Percentiles rank a stretch among this genome's conserved stretches.
These are phyloP conservation scores for Epichloe scottii DNA, from an alignment of 2,329 filamentous ascomycete genomes.

Conservation along the genomic window DNA sequence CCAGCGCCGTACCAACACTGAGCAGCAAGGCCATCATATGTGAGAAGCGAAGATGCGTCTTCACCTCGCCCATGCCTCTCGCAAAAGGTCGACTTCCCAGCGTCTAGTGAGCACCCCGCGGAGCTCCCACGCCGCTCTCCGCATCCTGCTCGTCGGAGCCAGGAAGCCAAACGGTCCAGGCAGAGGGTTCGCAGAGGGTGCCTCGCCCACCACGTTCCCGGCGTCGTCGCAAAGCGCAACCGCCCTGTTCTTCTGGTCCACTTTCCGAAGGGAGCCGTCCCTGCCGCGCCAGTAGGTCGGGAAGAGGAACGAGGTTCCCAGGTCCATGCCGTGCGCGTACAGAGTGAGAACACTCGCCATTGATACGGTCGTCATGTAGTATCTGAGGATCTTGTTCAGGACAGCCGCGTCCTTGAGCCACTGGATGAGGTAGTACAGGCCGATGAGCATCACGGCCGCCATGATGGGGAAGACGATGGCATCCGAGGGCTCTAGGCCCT, in stretches of 20 bases:
- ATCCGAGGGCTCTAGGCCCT: constrained; percentile 53
- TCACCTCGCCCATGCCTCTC: constrained; percentile 35
- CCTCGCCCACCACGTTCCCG: constrained; percentile 16
- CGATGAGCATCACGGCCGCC: constrained; percentile 58
- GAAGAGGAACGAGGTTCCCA: constrained; percentile 56
- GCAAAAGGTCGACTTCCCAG: constrained; percentile 40
- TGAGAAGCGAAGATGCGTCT: constrained; percentile 41
- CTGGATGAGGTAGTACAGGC: constrained; percentile 80
- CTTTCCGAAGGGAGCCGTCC: constrained; percentile 29
- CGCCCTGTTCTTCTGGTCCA: constrained; percentile 27
- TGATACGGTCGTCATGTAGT: constrained; percentile 72
- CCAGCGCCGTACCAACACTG: constrained; percentile 40
- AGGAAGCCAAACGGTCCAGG: constrained; percentile 22
- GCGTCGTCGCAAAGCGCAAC: constrained; percentile 26
- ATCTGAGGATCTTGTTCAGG: constrained; percentile 70
- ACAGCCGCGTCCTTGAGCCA: constrained; percentile 72
- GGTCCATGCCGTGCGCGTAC: constrained; percentile 56
- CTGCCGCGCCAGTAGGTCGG: constrained; percentile 52
- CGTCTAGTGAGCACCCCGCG: constrained; percentile 37
- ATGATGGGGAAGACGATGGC: constrained; percentile 75
- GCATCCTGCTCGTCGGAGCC: constrained; percentile 14
- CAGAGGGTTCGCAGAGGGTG: constrained; percentile 16
- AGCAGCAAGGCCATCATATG: constrained; percentile 43
- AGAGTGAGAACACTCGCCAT: constrained; percentile 65
- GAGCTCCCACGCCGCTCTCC: constrained; percentile 31